Conservation (phyloP, 2,329 filamentous ascomycete genomes). For the Neonectria ditissima region DNA sequence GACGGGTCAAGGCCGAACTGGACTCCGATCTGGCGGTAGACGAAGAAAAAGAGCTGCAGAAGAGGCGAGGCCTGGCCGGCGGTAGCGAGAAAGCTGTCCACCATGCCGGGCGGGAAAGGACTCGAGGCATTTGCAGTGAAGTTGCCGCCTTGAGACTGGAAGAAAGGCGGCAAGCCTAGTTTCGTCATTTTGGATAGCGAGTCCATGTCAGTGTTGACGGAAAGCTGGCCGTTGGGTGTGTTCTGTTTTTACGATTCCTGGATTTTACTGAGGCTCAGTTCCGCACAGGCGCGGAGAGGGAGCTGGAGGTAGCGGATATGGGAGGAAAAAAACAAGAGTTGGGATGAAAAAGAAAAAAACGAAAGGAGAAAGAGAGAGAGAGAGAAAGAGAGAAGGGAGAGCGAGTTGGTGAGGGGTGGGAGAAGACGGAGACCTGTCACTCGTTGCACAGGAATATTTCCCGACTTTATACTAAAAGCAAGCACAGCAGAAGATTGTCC, state of each 20-base stretch:
- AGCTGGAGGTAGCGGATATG: neutral
- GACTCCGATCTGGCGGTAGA: conserved; percentile 59
- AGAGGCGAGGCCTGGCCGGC: conserved; percentile 58
- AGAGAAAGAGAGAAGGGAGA: neutral
- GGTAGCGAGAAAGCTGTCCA: conserved; percentile 60
- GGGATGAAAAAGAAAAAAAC: neutral
- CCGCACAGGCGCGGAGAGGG: neutral
- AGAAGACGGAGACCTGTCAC: neutral
- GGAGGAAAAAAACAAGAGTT: neutral
- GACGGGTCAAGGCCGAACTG: conserved; percentile 63
- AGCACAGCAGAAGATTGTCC: neutral
- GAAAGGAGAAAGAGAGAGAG: neutral
- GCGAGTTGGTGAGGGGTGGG: neutral
- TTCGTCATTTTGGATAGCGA: conserved; percentile 44
- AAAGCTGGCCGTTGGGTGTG: neutral
- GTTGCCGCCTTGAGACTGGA: conserved; percentile 39
- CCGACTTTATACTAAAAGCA: neutral
- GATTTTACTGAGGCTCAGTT: neutral
- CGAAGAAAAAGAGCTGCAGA: conserved; percentile 56
- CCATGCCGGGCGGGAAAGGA: conserved; percentile 47
- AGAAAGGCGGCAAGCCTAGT: conserved; percentile 46
- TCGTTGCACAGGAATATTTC: neutral
- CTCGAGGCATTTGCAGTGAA: conserved; percentile 35
- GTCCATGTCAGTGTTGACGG: conserved; percentile 33
- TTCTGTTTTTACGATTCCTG: neutral